Evolutionary conservation across 805 yeast genomes (phyloP).

Genomic region (Kodamaea kaohsiungensis): DNA sequence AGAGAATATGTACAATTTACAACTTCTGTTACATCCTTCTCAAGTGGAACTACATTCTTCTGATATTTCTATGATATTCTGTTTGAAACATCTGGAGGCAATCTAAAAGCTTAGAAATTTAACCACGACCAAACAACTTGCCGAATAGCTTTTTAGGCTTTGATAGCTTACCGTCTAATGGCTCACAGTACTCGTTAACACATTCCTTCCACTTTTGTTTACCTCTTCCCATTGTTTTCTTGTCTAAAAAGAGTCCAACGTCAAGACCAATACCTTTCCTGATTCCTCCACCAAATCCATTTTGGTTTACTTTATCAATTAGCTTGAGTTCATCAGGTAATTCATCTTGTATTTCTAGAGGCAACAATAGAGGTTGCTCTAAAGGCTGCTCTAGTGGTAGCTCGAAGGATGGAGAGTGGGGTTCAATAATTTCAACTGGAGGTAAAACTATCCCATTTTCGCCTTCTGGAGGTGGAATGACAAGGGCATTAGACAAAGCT

Average conservation of each 20-base stretch:
- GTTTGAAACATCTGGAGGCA: no score
- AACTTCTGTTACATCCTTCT: no score
- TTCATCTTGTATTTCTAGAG: background rate
- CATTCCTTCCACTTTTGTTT: conserved; percentile 6
- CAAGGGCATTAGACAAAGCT: background rate
- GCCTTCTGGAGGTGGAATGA: background rate
- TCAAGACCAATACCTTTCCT: conserved; percentile 8
- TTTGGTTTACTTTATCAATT: background rate
- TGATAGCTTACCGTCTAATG: background rate
- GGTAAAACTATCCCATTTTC: background rate
- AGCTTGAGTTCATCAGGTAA: background rate
- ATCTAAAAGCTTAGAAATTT: no score
- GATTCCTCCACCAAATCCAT: background rate
- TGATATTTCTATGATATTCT: no score
- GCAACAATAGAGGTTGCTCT: background rate
- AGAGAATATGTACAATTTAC: no score
- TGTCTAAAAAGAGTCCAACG: conserved; percentile 4
- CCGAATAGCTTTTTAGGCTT: background rate
- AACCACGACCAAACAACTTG: background rate
- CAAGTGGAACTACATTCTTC: background rate
- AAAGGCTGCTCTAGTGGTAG: background rate
- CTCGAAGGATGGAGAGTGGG: background rate
- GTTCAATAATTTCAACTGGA: background rate
- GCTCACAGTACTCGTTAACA: conserved; percentile 5
- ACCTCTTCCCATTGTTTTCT: background rate